Evolutionary conservation across 768 basidiomycete genomes (phyloP).

Genomic region (Pulveroboletus frians): DNA sequence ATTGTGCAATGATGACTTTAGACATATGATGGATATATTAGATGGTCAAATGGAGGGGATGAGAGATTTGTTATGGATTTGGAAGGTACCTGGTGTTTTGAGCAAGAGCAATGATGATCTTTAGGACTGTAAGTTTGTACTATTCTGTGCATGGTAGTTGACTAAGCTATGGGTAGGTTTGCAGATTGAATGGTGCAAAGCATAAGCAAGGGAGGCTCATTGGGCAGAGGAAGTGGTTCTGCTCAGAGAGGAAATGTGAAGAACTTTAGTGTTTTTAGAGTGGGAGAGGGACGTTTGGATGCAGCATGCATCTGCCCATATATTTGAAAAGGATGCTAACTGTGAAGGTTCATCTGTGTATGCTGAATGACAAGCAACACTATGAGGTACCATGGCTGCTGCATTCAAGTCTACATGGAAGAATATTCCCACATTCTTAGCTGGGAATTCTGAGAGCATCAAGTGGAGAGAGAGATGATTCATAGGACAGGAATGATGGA

Average conservation of each 20-base stretch:
- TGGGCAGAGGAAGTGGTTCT: background rate
- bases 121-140: background rate
- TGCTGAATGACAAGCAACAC: background rate
- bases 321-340: background rate
- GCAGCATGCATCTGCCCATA: background rate
- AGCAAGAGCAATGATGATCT: background rate
- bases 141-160: too few species aligned
- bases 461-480: too few species aligned
- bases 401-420: background rate
- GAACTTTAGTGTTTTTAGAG: background rate
- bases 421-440: too few species aligned
- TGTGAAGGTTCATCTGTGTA: background rate
- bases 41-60: background rate
- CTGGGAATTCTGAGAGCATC: too few species aligned
- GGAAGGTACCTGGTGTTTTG: background rate
- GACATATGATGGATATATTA: too few species aligned
- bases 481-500: too few species aligned
- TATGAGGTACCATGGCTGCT: background rate
- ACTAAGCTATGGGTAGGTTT: background rate
- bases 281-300: background rate
- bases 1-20: too few species aligned
- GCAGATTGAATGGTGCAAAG: background rate
- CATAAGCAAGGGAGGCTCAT: conserved; percentile 30
- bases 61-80: background rate
- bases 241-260: conserved; percentile 1